These are phyloP conservation scores for Trichoderma harzianum DNA, from an alignment of 2,329 filamentous ascomycete species.

Conservation along the genomic window DNA sequence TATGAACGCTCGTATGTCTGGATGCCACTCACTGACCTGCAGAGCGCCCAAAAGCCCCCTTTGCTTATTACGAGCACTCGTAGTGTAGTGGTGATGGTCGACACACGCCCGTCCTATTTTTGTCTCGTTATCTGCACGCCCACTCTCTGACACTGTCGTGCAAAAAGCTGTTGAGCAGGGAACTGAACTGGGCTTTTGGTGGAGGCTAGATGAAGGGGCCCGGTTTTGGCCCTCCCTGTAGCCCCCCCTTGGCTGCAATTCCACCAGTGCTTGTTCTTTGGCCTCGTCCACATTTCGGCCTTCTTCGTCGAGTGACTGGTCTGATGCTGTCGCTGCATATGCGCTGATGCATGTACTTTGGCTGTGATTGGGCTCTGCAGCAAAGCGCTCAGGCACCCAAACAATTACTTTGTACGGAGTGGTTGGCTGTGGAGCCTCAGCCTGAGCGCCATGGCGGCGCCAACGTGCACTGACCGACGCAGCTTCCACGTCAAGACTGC, in stretches of 20 bases:
- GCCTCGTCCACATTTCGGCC: not conserved
- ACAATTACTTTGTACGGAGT: not conserved
- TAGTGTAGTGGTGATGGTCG: not conserved
- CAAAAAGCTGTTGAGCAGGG: conserved; percentile 1
- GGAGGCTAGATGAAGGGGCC: conserved; percentile 9
- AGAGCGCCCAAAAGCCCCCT: not conserved
- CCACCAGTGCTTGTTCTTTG: not conserved
- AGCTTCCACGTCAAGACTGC: not conserved
- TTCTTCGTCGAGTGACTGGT: not conserved
- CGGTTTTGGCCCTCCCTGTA: not conserved
- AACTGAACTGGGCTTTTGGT: not conserved
- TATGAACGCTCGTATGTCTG: not conserved
- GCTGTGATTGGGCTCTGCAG: conserved; percentile 8
- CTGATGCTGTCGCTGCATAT: not conserved
- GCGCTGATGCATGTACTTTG: not conserved
- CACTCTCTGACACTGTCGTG: conserved; percentile 7
- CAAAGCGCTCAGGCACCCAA: conserved; percentile 13
- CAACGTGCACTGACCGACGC: not conserved
- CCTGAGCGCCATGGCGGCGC: not conserved
- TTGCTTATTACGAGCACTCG: not conserved
- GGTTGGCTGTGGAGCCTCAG: conserved; percentile 4
- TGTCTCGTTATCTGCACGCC: conserved; percentile 9
- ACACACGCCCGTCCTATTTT: conserved; percentile 14
- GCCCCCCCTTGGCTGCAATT: conserved; percentile 6
- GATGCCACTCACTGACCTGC: not conserved